A percentile compares a stretch with the other conserved stretches of the same genome.
These are phyloP conservation scores for Quercus variabilis DNA, from an alignment of 306 rosid genomes.

Conservation along the genomic window DNA sequence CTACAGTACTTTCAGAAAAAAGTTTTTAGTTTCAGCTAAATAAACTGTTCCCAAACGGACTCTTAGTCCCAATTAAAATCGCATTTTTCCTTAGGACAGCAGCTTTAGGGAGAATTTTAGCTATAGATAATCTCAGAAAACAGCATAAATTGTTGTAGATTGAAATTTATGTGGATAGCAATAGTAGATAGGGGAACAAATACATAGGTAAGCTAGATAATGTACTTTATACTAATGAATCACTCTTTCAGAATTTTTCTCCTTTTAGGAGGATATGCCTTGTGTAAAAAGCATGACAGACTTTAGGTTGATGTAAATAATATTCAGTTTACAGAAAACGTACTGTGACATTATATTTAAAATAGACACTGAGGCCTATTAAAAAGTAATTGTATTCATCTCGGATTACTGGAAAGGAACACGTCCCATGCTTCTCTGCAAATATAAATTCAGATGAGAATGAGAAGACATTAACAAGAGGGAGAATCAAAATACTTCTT, in stretches of 20 bases:
- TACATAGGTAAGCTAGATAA: too few species aligned
- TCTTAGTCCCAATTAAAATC: too few species aligned
- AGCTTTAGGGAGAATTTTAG: too few species aligned
- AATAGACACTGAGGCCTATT: conserved; percentile 63
- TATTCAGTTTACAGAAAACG: conserved; percentile 27
- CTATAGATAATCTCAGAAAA: too few species aligned
- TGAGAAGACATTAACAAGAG: conserved; percentile 6
- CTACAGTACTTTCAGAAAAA: too few species aligned
- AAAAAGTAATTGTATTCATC: conserved; percentile 83
- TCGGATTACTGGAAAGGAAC: conserved; percentile 60
- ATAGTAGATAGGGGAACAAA: too few species aligned
- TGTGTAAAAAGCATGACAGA: conserved; percentile 13
- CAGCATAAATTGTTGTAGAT: too few species aligned
- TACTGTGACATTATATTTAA: conserved; percentile 91
- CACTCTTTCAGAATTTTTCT: not conserved
- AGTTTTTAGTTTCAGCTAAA: too few species aligned
- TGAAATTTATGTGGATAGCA: too few species aligned
- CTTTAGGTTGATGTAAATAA: not conserved
- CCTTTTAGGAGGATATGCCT: not conserved
- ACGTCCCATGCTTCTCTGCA: conserved; percentile 98
- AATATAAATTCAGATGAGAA: conserved; percentile 22
- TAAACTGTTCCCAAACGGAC: too few species aligned
- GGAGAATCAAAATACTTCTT: conserved; percentile 1
- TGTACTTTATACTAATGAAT: not conserved
- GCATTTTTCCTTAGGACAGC: too few species aligned